A percentile compares a stretch with the other conserved stretches of the same genome.
Evolutionary conservation across 495 filamentous ascomycete genomes (phyloP).

Genomic region (Penicillium manginii): DNA sequence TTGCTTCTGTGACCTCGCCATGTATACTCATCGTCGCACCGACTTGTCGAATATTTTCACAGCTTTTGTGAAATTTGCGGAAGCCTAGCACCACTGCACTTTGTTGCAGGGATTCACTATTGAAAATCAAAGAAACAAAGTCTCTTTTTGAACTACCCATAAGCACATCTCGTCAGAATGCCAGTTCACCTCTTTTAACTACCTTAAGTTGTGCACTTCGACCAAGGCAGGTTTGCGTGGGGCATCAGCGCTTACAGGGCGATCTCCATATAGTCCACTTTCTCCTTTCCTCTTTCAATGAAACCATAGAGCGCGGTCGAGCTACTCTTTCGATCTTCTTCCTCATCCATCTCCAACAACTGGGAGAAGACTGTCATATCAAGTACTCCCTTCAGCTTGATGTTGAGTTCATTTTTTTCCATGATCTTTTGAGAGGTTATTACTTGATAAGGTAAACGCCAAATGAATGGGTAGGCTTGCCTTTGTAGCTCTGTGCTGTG

Average conservation of each 20-base stretch:
- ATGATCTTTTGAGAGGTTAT: background rate
- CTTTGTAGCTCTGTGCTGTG: background rate
- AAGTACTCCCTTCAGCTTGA: background rate
- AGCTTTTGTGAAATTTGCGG: background rate
- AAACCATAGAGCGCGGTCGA: constrained; percentile 1
- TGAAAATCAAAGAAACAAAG: background rate
- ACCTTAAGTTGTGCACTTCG: background rate
- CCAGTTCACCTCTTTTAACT: background rate
- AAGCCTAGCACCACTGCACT: background rate
- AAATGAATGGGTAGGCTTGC: background rate
- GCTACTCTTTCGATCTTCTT: constrained; percentile 5
- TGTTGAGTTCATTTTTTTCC: background rate
- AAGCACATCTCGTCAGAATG: background rate
- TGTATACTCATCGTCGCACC: constrained; percentile 4
- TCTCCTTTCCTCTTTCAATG: background rate
- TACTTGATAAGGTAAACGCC: background rate
- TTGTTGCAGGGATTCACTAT: background rate
- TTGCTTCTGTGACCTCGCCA: constrained; percentile 1
- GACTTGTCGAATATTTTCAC: background rate
- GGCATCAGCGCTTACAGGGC: constrained; percentile 2
- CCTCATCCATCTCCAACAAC: constrained; percentile 2
- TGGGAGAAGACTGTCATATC: constrained; percentile 6
- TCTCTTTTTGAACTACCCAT: background rate
- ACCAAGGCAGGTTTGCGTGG: background rate
- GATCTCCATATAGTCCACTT: background rate